Percentiles rank a stretch among this genome's conserved stretches.
These are phyloP conservation scores for Zoysia japonica DNA, from an alignment of 176 grass and related monocot species.

Conservation along the genomic window DNA sequence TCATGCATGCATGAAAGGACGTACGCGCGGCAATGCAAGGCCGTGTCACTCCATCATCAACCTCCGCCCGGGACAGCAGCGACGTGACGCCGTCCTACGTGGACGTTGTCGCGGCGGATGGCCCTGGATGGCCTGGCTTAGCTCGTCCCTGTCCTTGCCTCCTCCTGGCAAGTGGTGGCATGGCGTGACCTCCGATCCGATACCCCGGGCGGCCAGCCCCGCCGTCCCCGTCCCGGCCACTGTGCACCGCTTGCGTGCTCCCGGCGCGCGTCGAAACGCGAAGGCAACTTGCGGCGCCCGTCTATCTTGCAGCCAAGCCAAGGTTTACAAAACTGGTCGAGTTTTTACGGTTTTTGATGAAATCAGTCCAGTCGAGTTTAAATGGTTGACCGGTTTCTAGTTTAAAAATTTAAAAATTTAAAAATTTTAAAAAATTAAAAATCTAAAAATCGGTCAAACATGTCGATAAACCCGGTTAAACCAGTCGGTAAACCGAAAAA, in stretches of 20 bases:
- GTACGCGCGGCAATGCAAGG: neutral
- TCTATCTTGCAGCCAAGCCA: neutral
- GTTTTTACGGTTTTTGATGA: no score
- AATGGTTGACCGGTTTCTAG: no score
- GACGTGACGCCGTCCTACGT: slow-evolving; percentile 8
- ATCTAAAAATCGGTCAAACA: no score
- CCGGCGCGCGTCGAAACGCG: neutral
- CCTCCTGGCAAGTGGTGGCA: neutral
- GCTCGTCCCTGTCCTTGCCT: neutral
- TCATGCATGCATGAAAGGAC: neutral
- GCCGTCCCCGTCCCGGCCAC: neutral
- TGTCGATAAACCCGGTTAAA: no score
- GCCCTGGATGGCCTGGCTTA: no score
- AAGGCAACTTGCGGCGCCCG: neutral
- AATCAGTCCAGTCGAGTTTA: no score
- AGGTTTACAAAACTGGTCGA: no score
- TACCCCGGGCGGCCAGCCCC: neutral
- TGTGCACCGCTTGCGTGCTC: neutral
- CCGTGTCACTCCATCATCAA: neutral
- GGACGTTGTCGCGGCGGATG: neutral
- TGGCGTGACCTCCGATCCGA: neutral
- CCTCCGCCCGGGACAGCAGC: neutral
- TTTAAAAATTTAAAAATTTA: no score
- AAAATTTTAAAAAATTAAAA: no score
- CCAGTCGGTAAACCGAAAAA: no score